Base-by-base conservation (phyloP, 129 eudicot species). In the Escallonia rubra region DNA sequence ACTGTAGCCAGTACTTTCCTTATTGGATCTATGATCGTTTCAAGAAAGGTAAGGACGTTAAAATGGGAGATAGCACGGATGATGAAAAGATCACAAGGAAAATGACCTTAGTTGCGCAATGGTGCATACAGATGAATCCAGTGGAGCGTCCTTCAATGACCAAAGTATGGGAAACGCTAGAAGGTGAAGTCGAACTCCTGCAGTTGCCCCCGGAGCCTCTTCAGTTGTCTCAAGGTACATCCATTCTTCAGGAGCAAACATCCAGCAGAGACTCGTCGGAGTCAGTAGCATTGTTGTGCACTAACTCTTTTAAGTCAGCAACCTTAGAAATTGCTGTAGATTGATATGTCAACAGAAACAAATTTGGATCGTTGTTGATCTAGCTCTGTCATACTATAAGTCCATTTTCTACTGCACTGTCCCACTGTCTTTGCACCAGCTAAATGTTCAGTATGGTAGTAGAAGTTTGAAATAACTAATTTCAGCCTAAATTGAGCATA, bases 1-100 rank as follows among this genome's bases (percentile, higher is more conserved):
- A 61, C 43, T 41, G 50, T 12, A 63, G 67, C 9, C 67, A 63
- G 46, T 63, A 43, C 67, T 63, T 46, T 41, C 55, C 67, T 12
- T 63, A 11, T 13, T 46, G 67, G 67, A 45, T 46, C 14, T 63
- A 63, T 43, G 67, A 63, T 16, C 67, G 50, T 34, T 3, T 63
- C 16, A 9, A 4, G 7, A 11, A 46, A 43, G 67, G 67, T 7
- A 38, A 63, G 13, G 13, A 63, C 41, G 9, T 63, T 13, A 41
- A 63, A 12, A 0, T 63, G 40, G 67, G 67, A 7, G 43, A 41
- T 8, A 41, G 4, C 3, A 8, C 10, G 51, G 9, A 61, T 38
- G 11, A 61, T 43, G 13, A 61, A 43, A 61, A 11, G 49, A 16
- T 61, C 6, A 50, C 43, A 23, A 43, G 38, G 51, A 61, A 61